phyloP scores from a whole-genome alignment of 1,284 basidiomycete species.

The Bjerkandera adusta region DNA sequence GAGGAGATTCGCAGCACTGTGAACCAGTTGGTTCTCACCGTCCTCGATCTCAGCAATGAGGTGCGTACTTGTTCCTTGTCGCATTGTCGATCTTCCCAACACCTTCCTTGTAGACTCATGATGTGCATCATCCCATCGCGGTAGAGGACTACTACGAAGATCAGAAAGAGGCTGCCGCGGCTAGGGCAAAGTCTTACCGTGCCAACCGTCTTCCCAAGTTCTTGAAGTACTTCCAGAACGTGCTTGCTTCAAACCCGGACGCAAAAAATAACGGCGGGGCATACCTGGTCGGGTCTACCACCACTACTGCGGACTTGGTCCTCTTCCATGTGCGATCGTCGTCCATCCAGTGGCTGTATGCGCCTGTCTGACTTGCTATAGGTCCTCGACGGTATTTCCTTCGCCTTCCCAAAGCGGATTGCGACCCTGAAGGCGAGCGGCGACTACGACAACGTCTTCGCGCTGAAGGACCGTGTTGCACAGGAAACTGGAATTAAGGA shows the following conservation, averaged over 20 bases:
- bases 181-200: constrained; percentile 38
- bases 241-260: constrained; percentile 32
- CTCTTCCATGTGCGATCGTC: constrained; percentile 38
- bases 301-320: constrained; percentile 46
- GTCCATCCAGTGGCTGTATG: background rate
- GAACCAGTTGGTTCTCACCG: constrained; percentile 42
- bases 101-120: constrained; percentile 17
- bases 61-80: constrained; percentile 13
- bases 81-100: background rate
- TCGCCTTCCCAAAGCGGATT: constrained; percentile 45
- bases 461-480: constrained; percentile 31
- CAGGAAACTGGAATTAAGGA: constrained; percentile 36
- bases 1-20: constrained; percentile 31
- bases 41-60: constrained; percentile 43
- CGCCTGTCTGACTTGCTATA: no score
- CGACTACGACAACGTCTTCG: constrained; percentile 34
- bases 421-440: constrained; percentile 25
- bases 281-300: constrained; percentile 37
- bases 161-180: constrained; percentile 35
- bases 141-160: constrained; percentile 43
- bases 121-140: constrained; percentile 39
- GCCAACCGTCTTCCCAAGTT: constrained; percentile 45
- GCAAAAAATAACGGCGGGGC: constrained; percentile 24
- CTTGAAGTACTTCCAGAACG: constrained; percentile 38
- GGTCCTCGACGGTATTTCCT: constrained; percentile 36